Evolutionary conservation across 257 asterid genomes (phyloP).

Genomic region (Scutellaria baicalensis): DNA sequence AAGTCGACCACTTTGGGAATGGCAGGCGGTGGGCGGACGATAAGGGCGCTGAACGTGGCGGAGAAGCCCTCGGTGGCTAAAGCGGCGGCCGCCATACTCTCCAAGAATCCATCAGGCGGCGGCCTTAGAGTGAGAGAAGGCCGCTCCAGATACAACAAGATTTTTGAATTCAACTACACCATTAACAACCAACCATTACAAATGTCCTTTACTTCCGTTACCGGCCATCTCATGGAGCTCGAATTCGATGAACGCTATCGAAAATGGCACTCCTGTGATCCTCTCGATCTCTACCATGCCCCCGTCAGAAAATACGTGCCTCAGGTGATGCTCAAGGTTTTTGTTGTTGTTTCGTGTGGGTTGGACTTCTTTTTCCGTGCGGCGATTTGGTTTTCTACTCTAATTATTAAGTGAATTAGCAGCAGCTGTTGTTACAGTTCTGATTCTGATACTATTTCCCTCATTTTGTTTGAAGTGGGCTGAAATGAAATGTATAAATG

Average conservation of each 20-base stretch:
- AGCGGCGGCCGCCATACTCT: conserved; percentile 74
- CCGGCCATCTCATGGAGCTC: conserved; percentile 97
- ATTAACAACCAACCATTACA: conserved; percentile 49
- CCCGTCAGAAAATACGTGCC: conserved; percentile 81
- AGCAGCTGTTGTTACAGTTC: not conserved
- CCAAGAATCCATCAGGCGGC: conserved; percentile 37
- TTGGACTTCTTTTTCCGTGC: not conserved
- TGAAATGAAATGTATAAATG: not conserved
- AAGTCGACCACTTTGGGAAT: conserved; percentile 14
- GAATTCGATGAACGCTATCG: conserved; percentile 82
- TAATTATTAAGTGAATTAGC: not conserved
- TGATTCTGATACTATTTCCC: not conserved
- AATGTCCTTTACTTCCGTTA: conserved; percentile 93
- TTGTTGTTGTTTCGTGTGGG: not conserved
- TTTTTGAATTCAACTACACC: conserved; percentile 71
- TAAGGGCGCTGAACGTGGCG: conserved; percentile 88
- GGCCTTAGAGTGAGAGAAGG: conserved; percentile 69
- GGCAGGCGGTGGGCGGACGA: conserved; percentile 50
- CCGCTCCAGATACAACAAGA: conserved; percentile 77
- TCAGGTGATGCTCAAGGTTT: conserved; percentile 34
- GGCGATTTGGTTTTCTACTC: not conserved
- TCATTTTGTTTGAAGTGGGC: not conserved
- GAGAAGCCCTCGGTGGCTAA: conserved; percentile 99
- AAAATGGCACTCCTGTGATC: conserved; percentile 97
- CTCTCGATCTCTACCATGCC: conserved; percentile 75